Evolutionary conservation across 1,139 yeast genomes (phyloP), one percentile per base, ranked within the genome.

Genomic region (Hansenula anomala): DNA sequence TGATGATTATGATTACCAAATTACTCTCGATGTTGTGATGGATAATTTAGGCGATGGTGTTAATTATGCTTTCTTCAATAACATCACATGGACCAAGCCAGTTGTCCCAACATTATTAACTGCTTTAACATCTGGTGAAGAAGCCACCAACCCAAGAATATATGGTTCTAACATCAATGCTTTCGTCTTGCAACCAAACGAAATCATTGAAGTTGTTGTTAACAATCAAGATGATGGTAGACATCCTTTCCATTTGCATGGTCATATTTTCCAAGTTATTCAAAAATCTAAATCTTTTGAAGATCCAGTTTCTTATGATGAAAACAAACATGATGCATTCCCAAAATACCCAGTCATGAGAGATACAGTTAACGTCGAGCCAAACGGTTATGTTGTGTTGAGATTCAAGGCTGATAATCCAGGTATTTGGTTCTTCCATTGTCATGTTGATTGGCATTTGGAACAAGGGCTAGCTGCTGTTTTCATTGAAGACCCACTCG

Each of bases 351-450:
- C 92, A 32, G 59, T 76, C 60, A 54, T 68, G 31, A 75, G 94
- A 63, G 94, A 84, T 56, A 79, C 86, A 2, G 75, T 75, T 22
- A 66, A 72, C 43, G 78, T 82, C 23, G 73, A 77, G 44, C 77
- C 85, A 28, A 78, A 80, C 49, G 85, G 89, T 1, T 74, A 78
- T 52, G 56, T 79, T 35, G 88, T 81, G 4, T 48, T 83, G 36
- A 67, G 94, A 55, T 82, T 83, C 59, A 72, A 66, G 50, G 88
- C 90, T 19, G 72, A 79, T 52, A 83, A 83, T 54, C 92, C 92
- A n/a, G 92, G 92, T 52, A 81, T 81, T 36, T 83, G 90, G 90
- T 74, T 78, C 52, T 82, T 83, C 80, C 92, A 83, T 55, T 83
- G 92, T 60, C 92, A 83, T 55, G 76, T 83, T 44, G 90, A 83